These are phyloP conservation scores for Phlebiopsis gigantea DNA, from an alignment of 768 basidiomycete species.

Conservation along the genomic window DNA sequence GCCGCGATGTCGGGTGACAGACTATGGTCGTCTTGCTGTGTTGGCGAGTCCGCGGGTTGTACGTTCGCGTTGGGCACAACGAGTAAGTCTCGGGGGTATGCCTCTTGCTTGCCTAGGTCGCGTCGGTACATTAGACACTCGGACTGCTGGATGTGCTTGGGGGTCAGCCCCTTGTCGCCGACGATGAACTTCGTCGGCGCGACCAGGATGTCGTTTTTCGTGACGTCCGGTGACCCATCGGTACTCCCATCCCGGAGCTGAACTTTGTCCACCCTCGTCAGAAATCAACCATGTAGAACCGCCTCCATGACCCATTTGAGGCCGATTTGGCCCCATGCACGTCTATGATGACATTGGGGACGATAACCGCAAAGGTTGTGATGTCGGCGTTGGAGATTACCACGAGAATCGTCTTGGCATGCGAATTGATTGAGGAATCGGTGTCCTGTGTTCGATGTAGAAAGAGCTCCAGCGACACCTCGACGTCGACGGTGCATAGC, in stretches of 20 bases:
- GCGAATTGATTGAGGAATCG: too few relatives aligned
- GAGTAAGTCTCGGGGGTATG: background rate
- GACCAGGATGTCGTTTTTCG: background rate
- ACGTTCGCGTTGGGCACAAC: background rate
- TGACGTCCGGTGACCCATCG: background rate
- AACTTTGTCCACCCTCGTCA: background rate
- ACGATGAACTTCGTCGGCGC: background rate
- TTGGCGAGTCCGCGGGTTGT: background rate
- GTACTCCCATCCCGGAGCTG: background rate
- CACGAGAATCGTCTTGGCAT: too few relatives aligned
- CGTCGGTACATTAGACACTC: background rate
- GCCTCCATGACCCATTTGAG: background rate
- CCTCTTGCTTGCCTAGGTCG: background rate
- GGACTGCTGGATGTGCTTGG: background rate
- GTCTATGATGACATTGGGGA: too few relatives aligned
- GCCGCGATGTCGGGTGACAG: background rate
- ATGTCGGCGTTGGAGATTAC: too few relatives aligned
- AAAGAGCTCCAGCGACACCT: too few relatives aligned
- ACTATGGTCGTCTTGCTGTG: too few relatives aligned
- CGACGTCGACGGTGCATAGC: too few relatives aligned
- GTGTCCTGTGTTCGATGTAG: too few relatives aligned
- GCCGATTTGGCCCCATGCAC: too few relatives aligned
- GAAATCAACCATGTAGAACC: background rate
- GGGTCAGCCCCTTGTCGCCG: background rate
- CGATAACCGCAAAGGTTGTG: too few relatives aligned